Evolutionary conservation across 805 yeast species (phyloP).

Genomic region (Zygosaccharomyces bailii): DNA sequence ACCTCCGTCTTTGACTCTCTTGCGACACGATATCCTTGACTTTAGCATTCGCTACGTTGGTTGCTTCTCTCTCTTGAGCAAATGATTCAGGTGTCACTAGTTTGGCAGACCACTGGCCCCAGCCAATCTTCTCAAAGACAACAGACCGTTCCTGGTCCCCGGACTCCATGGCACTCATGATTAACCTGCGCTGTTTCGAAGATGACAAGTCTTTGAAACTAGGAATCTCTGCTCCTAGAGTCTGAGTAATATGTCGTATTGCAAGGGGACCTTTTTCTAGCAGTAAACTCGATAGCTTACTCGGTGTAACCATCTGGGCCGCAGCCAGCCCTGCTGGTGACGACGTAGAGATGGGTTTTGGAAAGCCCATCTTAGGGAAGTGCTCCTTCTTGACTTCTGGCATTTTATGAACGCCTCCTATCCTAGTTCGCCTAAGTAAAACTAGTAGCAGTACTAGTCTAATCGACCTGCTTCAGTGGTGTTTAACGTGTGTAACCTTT

Average conservation of each 20-base stretch:
- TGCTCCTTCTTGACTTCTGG: constrained; percentile 7
- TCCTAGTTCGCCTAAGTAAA: not conserved
- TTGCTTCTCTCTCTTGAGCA: constrained; percentile 41
- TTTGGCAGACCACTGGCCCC: constrained; percentile 94
- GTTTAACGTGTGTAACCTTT: not conserved
- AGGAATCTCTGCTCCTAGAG: constrained; percentile 67
- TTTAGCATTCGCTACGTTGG: constrained; percentile 38
- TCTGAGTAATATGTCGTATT: constrained; percentile 82
- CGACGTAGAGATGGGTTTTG: constrained; percentile 55
- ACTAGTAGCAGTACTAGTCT: not conserved
- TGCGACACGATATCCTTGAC: constrained; percentile 43
- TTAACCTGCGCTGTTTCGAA: constrained; percentile 84
- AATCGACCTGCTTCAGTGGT: not conserved
- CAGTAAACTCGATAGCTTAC: constrained; percentile 65
- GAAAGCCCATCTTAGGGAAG: constrained; percentile 3
- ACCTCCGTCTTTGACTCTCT: constrained; percentile 30
- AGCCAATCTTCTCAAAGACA: constrained; percentile 87
- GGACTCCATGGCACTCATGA: constrained; percentile 82
- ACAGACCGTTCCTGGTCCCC: constrained; percentile 53
- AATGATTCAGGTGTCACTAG: constrained; percentile 40
- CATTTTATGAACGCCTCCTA: not conserved
- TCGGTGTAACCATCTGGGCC: constrained; percentile 79
- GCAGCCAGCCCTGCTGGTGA: constrained; percentile 87
- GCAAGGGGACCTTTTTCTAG: constrained; percentile 81
- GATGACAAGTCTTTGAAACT: constrained; percentile 77